Evolutionary conservation across 2,329 filamentous ascomycete genomes (phyloP).

Genomic region (Xylaria sp.): DNA sequence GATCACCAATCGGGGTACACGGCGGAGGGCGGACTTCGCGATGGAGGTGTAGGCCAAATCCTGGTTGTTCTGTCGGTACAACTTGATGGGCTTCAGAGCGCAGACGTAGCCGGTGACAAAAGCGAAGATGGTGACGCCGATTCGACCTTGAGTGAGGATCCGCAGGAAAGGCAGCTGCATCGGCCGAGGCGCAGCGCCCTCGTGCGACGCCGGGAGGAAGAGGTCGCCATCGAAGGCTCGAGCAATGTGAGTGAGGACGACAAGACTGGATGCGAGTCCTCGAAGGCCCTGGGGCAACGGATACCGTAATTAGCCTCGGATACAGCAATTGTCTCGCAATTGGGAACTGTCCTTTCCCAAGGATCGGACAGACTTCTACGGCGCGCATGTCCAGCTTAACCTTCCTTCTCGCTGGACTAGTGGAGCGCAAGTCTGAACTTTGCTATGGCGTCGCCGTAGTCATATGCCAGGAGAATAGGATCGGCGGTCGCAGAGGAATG

Average conservation of each 20-base stretch:
- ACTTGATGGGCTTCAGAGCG: constrained; percentile 61
- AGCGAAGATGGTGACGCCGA: constrained; percentile 68
- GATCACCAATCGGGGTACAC: constrained; percentile 60
- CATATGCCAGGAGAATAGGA: background rate
- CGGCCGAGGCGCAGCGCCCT: constrained; percentile 49
- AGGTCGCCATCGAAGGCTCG: constrained; percentile 54
- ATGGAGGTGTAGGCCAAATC: constrained; percentile 57
- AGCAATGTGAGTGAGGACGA: constrained; percentile 57
- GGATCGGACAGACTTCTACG: background rate
- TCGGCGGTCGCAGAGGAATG: background rate
- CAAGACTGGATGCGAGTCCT: constrained; percentile 56
- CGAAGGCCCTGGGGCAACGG: constrained; percentile 51
- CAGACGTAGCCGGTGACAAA: constrained; percentile 68
- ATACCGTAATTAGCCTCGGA: constrained; percentile 4
- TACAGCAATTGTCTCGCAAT: no score
- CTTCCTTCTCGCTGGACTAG: background rate
- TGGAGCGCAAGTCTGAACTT: no score
- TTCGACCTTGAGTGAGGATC: constrained; percentile 61
- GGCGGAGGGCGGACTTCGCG: constrained; percentile 59
- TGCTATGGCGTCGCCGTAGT: no score
- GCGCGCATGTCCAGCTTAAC: background rate
- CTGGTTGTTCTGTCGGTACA: constrained; percentile 56
- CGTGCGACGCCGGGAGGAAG: constrained; percentile 49
- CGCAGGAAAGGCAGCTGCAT: constrained; percentile 63
- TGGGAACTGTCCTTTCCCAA: no score